Evolutionary conservation across 2,329 filamentous ascomycete genomes (phyloP), one percentile per base, ranked within the genome.

Genomic region (Aspergillus fumigatiaffinis): DNA sequence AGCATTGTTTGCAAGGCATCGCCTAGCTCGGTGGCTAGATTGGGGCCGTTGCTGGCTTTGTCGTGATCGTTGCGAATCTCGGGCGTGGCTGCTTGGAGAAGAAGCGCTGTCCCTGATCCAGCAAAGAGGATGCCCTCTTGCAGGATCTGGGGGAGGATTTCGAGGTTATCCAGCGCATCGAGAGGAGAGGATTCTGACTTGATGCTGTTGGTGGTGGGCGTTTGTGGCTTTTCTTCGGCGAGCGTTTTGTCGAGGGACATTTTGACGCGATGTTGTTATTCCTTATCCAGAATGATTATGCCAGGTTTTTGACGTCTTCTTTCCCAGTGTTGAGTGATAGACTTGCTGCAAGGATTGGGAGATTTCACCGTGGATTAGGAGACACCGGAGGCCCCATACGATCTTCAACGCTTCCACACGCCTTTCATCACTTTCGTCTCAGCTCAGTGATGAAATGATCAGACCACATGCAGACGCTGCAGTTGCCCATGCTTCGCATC

Each of bases 121-220:
- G 71, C 68, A 50, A 74, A 71, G 48, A 73, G 55, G 26, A 73
- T 72, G 3, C 72, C 72, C 53, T 74, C 71, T 51, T 66, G 66
- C 1, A 73, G 66, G 32, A 74, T 73, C 26, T 72, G 68, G 7
- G 72, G 72, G 5, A 73, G 65, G 35, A 73, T 67, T 47, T 72
- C 67, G 41, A 73, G 63, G 28, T 71, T 64, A 10, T 71, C 68
- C 8, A 73, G 68, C 38, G 65, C 65, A 25, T 71, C 64, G 2
- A 71, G 63, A 23, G 64, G 64, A 38, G 64, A 62, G 7, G 61
- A 56, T 21, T 63, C 60, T 28, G 23, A 52, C 57, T 46, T 46
- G 55, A 52, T 52, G n/a, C 44, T 47, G 32, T 55, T 55, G 17
- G 25, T 51, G 20, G 17, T 42, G 10, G 58, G 50, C 38, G 58